Percentiles rank a stretch among this genome's conserved stretches.
These are phyloP conservation scores for Boletellus deceptivus DNA, from an alignment of 1,284 basidiomycete genomes.

Conservation along the genomic window DNA sequence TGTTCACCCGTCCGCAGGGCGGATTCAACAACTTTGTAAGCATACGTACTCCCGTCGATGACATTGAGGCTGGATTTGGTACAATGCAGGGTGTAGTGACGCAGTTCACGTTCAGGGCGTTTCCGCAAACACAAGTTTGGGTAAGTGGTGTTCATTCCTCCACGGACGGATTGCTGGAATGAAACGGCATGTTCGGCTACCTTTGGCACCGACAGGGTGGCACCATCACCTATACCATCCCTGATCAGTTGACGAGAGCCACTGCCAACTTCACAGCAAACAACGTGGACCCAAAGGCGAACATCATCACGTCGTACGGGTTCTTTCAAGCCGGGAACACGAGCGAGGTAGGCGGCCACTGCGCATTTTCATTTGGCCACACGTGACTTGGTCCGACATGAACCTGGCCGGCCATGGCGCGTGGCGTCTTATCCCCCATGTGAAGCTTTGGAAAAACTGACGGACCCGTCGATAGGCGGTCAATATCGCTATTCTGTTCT, in stretches of 20 bases:
- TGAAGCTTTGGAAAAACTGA: conserved; percentile 2
- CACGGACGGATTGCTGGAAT: not conserved
- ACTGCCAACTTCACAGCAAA: conserved; percentile 50
- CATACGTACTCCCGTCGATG: conserved; percentile 2
- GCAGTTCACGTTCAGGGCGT: conserved; percentile 51
- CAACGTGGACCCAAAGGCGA: conserved; percentile 60
- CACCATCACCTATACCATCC: conserved; percentile 40
- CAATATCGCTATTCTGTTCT: conserved; percentile 36
- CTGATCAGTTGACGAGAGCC: conserved; percentile 37
- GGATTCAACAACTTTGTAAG: conserved; percentile 63
- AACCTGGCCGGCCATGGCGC: no score
- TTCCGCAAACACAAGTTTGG: conserved; percentile 59
- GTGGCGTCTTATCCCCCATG: not conserved
- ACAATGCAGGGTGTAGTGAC: conserved; percentile 57
- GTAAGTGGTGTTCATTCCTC: conserved; percentile 31
- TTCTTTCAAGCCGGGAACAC: conserved; percentile 31
- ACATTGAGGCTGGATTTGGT: not conserved
- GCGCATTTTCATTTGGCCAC: not conserved
- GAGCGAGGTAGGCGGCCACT: conserved; percentile 29
- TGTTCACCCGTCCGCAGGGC: conserved; percentile 40
- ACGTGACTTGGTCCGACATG: not conserved
- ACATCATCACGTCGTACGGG: conserved; percentile 54
- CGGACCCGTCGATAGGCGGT: conserved; percentile 11
- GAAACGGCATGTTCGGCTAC: conserved; percentile 2
- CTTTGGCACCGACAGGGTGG: conserved; percentile 47